Percentiles rank a stretch among this genome's conserved stretches.
Conservation (phyloP, 805 yeast species). For the Starmerella powellii region DNA sequence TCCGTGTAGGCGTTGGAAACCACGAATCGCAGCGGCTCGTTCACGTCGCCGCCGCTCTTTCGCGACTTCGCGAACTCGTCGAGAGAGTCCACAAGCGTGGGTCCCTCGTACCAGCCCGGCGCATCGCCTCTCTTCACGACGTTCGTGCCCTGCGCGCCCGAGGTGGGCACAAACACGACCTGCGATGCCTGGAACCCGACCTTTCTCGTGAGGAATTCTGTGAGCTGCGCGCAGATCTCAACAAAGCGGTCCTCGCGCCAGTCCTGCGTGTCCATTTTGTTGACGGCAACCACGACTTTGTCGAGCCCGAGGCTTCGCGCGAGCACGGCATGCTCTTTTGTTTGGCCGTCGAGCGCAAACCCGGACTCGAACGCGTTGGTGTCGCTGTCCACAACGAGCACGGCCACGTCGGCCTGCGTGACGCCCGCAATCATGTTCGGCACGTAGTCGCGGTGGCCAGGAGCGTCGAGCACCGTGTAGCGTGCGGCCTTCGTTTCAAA, state of each 20-base stretch:
- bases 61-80: constrained; percentile 24
- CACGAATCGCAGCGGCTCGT: constrained; percentile 39
- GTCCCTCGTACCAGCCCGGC: constrained; percentile 37
- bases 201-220: constrained; percentile 39
- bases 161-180: constrained; percentile 49
- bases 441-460: constrained; percentile 72
- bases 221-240: constrained; percentile 39
- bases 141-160: constrained; percentile 58
- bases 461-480: constrained; percentile 71
- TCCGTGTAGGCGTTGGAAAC: constrained; percentile 50
- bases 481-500: constrained; percentile 45
- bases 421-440: constrained; percentile 82
- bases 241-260: constrained; percentile 47
- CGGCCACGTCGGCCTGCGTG: constrained; percentile 63
- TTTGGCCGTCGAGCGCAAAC: constrained; percentile 55
- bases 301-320: constrained; percentile 58
- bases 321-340: constrained; percentile 63
- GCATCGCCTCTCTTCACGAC: constrained; percentile 36
- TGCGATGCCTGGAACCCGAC: constrained; percentile 38
- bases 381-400: constrained; percentile 56
- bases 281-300: constrained; percentile 47
- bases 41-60: constrained; percentile 2
- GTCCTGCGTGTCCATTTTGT: constrained; percentile 53
- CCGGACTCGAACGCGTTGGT: constrained; percentile 62
- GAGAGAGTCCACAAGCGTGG: constrained; percentile 33